phyloP scores from a whole-genome alignment of 176 grass and related monocot species.

The Oryza meyeriana region DNA sequence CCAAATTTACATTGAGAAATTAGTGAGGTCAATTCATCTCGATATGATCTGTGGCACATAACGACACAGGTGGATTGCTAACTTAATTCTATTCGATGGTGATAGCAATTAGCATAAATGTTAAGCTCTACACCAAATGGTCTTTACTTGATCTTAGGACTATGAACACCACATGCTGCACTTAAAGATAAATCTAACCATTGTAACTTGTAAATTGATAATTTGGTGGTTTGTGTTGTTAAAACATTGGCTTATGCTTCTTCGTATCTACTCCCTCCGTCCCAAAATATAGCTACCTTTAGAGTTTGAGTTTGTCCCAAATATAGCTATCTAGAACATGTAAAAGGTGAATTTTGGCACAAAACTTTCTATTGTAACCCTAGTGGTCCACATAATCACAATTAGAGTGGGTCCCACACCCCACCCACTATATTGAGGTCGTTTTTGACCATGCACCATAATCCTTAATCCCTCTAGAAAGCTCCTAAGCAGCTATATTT shows the following conservation, averaged over 20 bases:
- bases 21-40: conserved; percentile 23
- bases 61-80: neutral
- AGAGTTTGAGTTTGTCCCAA: no score
- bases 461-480: no score
- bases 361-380: no score
- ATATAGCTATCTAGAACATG: no score
- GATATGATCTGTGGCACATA: conserved; percentile 21
- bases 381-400: no score
- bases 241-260: neutral
- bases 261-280: no score
- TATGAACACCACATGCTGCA: neutral
- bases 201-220: neutral
- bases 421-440: no score
- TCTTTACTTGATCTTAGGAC: neutral
- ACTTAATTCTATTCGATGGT: conserved; percentile 37
- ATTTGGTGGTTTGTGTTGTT: neutral
- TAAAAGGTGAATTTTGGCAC: no score
- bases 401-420: no score
- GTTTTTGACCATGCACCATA: no score
- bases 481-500: no score
- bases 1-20: conserved; percentile 23
- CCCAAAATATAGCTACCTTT: no score
- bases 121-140: neutral
- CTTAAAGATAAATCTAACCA: neutral
- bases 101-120: conserved; percentile 21